phyloP scores from a whole-genome alignment of 306 rosid genomes.

The Cicer pinnatifidum region DNA sequence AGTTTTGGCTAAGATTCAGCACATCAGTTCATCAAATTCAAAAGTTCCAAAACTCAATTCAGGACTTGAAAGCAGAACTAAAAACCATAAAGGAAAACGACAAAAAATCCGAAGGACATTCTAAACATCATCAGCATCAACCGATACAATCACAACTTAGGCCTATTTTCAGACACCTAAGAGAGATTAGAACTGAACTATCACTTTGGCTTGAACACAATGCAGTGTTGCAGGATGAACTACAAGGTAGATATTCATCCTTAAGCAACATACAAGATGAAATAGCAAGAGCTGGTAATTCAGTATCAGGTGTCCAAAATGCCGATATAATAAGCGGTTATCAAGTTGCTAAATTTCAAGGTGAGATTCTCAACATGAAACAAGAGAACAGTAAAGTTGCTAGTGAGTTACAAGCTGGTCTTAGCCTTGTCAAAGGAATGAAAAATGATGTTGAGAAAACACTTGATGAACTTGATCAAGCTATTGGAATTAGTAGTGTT shows the following conservation, averaged over 20 bases:
- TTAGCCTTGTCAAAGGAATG: constrained; percentile 62
- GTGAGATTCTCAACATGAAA: constrained; percentile 88
- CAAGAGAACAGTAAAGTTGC: constrained; percentile 78
- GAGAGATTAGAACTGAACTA: constrained; percentile 88
- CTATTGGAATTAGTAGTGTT: constrained; percentile 48
- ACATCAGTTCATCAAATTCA: constrained; percentile 88
- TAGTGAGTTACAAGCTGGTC: constrained; percentile 73
- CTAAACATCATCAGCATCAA: constrained; percentile 43
- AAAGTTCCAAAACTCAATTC: constrained; percentile 77
- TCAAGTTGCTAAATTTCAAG: constrained; percentile 87
- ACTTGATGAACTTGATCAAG: constrained; percentile 63
- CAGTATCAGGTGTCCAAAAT: constrained; percentile 36
- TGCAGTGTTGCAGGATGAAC: constrained; percentile 70
- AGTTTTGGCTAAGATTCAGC: constrained; percentile 87
- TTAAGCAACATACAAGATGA: constrained; percentile 69
- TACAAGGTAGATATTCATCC: constrained; percentile 63
- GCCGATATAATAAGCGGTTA: constrained; percentile 57
- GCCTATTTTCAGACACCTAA: constrained; percentile 80
- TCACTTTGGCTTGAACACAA: constrained; percentile 89
- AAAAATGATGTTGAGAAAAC: constrained; percentile 72
- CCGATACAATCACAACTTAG: constrained; percentile 57
- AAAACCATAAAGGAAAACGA: constrained; percentile 47
- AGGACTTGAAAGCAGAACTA: constrained; percentile 72
- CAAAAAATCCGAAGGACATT: constrained; percentile 53
- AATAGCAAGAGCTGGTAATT: constrained; percentile 53